These are phyloP conservation scores for Curvularia eragrostidis DNA, from an alignment of 2,329 filamentous ascomycete genomes.

Conservation along the genomic window DNA sequence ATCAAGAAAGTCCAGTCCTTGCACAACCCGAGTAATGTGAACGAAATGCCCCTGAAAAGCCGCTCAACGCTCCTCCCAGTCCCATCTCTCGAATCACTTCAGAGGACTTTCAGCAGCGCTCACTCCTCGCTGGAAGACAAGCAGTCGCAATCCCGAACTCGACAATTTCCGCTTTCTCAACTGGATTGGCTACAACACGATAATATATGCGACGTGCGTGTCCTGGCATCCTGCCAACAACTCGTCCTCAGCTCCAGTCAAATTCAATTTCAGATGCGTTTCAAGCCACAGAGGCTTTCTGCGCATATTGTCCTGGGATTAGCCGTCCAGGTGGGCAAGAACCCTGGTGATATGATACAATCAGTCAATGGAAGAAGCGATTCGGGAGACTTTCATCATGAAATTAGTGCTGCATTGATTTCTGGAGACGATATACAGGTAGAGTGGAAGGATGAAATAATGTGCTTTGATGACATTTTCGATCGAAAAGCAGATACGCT, in stretches of 20 bases:
- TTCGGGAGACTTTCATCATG: not conserved
- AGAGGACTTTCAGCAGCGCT: not conserved
- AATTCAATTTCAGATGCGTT: not conserved
- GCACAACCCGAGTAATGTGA: not conserved
- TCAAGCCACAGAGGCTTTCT: not conserved
- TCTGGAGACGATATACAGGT: too few species aligned
- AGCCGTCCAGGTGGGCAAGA: not conserved
- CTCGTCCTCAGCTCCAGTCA: not conserved
- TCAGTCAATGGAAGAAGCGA: not conserved
- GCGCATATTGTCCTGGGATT: not conserved
- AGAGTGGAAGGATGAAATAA: too few species aligned
- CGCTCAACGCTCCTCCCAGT: not conserved
- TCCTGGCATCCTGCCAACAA: not conserved
- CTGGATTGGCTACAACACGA: not conserved
- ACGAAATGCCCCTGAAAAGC: not conserved
- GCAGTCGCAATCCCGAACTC: not conserved
- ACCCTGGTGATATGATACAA: not conserved
- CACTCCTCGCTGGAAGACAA: not conserved
- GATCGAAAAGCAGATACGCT: too few species aligned
- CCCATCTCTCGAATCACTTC: not conserved
- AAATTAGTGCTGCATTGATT: too few species aligned
- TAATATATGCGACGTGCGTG: not conserved
- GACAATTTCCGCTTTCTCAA: not conserved
- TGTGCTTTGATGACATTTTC: too few species aligned
- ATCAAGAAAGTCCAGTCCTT: too few species aligned